These are phyloP conservation scores for Teratosphaeriaceae sp. DNA, from an alignment of 2,329 filamentous ascomycete genomes.

Conservation along the genomic window DNA sequence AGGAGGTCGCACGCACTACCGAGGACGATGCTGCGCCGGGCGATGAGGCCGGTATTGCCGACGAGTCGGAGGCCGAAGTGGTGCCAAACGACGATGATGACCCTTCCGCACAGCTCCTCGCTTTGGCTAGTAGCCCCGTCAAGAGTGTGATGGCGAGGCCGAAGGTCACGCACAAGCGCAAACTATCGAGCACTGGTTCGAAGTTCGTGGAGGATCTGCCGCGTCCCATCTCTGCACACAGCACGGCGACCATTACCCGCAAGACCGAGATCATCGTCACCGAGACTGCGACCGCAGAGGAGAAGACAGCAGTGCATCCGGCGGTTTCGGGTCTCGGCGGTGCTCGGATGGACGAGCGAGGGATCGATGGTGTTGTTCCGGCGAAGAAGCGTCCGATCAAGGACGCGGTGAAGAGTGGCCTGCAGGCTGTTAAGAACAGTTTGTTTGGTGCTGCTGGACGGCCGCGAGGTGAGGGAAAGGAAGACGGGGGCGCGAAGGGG, in stretches of 20 bases:
- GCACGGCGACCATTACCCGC: slow-evolving; percentile 8
- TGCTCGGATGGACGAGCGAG: not conserved
- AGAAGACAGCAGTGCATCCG: not conserved
- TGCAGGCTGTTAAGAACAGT: slow-evolving; percentile 12
- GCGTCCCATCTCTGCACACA: slow-evolving; percentile 2
- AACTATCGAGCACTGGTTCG: slow-evolving; percentile 5
- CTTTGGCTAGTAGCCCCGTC: not conserved
- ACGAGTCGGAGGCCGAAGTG: not conserved
- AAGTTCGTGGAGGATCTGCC: slow-evolving; percentile 11
- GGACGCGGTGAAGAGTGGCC: slow-evolving; percentile 13
- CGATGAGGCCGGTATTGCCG: not conserved
- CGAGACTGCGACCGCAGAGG: not conserved
- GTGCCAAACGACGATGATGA: not conserved
- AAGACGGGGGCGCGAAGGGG: slow-evolving; percentile 1
- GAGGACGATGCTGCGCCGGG: no score
- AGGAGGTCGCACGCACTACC: no score
- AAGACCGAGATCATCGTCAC: slow-evolving; percentile 8
- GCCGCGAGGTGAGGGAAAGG: not conserved
- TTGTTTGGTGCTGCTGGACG: slow-evolving; percentile 6
- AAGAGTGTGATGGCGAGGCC: no score
- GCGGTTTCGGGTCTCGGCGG: not conserved
- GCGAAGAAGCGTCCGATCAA: slow-evolving; percentile 7
- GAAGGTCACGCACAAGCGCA: no score
- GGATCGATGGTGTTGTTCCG: not conserved
- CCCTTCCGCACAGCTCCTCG: not conserved